A percentile compares a stretch with the other conserved stretches of the same genome.
Conservation (phyloP, 257 asterid genomes). For the Nicotiana sylvestris region DNA sequence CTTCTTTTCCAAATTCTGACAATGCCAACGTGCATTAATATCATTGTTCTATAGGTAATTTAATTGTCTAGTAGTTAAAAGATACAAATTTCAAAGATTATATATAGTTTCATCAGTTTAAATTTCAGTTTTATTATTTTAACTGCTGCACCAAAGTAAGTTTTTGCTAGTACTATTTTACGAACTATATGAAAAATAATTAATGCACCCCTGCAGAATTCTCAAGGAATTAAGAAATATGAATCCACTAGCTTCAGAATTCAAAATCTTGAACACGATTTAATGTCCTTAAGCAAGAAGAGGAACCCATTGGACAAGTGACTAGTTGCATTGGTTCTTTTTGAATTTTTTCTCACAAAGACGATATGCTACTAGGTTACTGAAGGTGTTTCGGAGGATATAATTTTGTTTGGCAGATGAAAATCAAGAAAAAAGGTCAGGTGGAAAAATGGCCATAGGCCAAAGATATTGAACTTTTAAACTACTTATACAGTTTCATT, state of each 20-base stretch:
- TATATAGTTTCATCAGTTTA: too few species aligned
- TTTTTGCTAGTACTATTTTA: too few species aligned
- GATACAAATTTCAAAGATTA: too few species aligned
- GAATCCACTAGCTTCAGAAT: constrained; percentile 68
- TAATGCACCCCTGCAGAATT: constrained; percentile 9
- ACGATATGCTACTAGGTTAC: constrained; percentile 42
- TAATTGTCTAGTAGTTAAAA: too few species aligned
- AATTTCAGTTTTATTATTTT: too few species aligned
- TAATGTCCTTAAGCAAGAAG: constrained; percentile 45
- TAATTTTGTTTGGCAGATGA: constrained; percentile 43
- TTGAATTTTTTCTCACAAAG: constrained; percentile 44
- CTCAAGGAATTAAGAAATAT: constrained; percentile 33
- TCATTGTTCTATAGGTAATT: too few species aligned
- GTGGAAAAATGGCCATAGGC: constrained; percentile 4
- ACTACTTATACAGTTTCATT: not conserved
- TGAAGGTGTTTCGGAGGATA: constrained; percentile 42
- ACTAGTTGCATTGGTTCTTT: constrained; percentile 30
- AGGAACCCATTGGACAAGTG: constrained; percentile 33
- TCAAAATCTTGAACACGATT: constrained; percentile 57
- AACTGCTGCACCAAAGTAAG: too few species aligned
- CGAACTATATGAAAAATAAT: too few species aligned
- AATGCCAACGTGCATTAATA: too few species aligned
- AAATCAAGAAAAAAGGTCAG: constrained; percentile 35
- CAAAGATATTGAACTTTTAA: constrained; percentile 15
- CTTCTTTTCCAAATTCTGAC: too few species aligned